These are phyloP conservation scores for Aspergillus texensis DNA, from an alignment of 2,329 filamentous ascomycete species.

Conservation along the genomic window DNA sequence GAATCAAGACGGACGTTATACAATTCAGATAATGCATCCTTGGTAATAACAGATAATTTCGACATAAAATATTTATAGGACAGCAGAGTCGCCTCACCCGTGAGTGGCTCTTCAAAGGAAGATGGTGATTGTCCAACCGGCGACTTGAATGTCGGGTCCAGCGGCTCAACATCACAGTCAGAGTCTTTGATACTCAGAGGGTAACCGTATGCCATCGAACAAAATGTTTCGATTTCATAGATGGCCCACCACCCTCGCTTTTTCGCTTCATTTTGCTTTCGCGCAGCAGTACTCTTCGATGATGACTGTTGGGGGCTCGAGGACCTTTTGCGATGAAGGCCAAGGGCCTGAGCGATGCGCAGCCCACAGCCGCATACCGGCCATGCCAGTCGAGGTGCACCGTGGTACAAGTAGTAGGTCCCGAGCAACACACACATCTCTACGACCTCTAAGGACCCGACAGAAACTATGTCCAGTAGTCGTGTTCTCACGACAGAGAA, in stretches of 20 bases:
- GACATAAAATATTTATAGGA: constrained; percentile 32
- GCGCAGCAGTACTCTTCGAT: neutral
- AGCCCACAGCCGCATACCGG: constrained; percentile 42
- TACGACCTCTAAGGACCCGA: constrained; percentile 32
- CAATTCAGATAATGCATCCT: constrained; percentile 20
- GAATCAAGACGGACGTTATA: constrained; percentile 18
- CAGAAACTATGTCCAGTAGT: constrained; percentile 28
- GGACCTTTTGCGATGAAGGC: constrained; percentile 30
- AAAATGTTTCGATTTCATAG: constrained; percentile 46
- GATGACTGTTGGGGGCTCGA: neutral
- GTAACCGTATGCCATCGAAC: constrained; percentile 46
- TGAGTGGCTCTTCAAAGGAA: constrained; percentile 10
- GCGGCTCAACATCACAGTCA: constrained; percentile 35
- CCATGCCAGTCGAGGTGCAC: constrained; percentile 41
- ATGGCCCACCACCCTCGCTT: constrained; percentile 48
- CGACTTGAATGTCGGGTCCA: constrained; percentile 29
- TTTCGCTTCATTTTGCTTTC: constrained; percentile 25
- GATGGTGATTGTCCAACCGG: constrained; percentile 10
- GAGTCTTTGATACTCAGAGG: constrained; percentile 35
- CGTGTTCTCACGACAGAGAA: constrained; percentile 16
- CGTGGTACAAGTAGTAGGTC: constrained; percentile 43
- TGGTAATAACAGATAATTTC: constrained; percentile 23
- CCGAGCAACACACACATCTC: constrained; percentile 42
- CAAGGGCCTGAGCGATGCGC: constrained; percentile 40
- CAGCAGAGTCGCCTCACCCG: constrained; percentile 17